Evolutionary conservation across 2,329 filamentous ascomycete genomes (phyloP), one percentile per base, ranked within the genome.

Genomic region (Berkeleyomyces rouxiae): DNA sequence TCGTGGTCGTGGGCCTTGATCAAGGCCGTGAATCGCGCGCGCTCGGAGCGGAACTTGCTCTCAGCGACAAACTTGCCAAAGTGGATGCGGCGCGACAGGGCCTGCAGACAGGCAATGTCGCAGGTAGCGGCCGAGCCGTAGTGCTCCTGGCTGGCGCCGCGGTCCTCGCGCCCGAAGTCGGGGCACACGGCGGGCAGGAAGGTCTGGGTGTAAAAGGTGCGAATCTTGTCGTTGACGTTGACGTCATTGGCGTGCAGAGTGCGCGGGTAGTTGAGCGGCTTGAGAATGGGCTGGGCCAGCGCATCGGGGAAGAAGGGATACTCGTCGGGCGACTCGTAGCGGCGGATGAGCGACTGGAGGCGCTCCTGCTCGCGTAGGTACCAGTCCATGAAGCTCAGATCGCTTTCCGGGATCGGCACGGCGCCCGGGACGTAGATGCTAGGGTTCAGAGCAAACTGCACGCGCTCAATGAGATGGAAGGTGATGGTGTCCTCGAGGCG

Each of bases 31-130:
- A 92, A 99, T 66, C 77, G 81, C 68, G 91, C 88, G 39, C 84
- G 81, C 68, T 97, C 88, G 57, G 87, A 85, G 68, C 82, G 82
- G 75, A 96, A 99, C 76, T 99, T 99, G 65, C 86, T 85, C 79
- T 99, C 93, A 51, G 93, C 93, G 7, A 99, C 93, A 70, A 97
- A 97, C 76, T 97, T 99, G 68, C 93, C 93, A 76, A 96, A 99
- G 74, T 99, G 93, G 68, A 99, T 93, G 62, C 93, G 80, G 49
- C 92, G 82, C 46, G 89, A 95, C 57, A 99, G 76, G 3, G 93
- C 88, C 77, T 99, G 93, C 67, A 99, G 78, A 69, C 88, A 92
- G 61, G 83, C 81, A 65, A 99, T 93, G 74, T 99, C 93, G 71
- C 87, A 90, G 0, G 90, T 95, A 1, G 90, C 92, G 0, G 91